These are phyloP conservation scores for Suillus subaureus DNA, from an alignment of 768 basidiomycete species.

Conservation along the genomic window DNA sequence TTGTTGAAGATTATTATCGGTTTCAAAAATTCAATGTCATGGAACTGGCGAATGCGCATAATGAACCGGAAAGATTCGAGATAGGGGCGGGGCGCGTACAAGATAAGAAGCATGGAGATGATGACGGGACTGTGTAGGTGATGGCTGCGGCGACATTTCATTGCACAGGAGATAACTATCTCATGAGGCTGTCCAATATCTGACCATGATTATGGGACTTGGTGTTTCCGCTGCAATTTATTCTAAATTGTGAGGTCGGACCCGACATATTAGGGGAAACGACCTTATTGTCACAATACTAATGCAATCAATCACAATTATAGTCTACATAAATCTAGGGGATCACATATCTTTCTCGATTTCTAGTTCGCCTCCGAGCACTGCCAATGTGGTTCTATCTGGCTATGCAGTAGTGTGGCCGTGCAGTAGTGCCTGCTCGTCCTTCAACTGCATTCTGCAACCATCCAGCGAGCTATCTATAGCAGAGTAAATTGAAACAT, in stretches of 20 bases:
- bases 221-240: background rate
- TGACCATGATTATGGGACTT: background rate
- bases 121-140: background rate
- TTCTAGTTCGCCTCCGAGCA: too few relatives aligned
- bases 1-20: conserved; percentile 72
- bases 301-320: too few relatives aligned
- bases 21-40: conserved; percentile 80
- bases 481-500: too few relatives aligned
- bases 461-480: too few relatives aligned
- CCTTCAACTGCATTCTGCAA: too few relatives aligned
- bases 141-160: background rate
- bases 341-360: too few relatives aligned
- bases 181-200: background rate
- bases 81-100: conserved; percentile 36
- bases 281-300: too few relatives aligned
- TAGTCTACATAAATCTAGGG: too few relatives aligned
- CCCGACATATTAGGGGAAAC: too few relatives aligned
- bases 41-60: conserved; percentile 62
- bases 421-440: too few relatives aligned
- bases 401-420: too few relatives aligned
- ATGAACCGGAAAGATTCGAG: conserved; percentile 37
- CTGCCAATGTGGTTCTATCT: too few relatives aligned
- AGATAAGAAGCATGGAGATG: conserved; percentile 14
- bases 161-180: background rate
- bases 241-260: background rate